phyloP scores from a whole-genome alignment of 139 green algal species.

The Trebouxia sp. region DNA sequence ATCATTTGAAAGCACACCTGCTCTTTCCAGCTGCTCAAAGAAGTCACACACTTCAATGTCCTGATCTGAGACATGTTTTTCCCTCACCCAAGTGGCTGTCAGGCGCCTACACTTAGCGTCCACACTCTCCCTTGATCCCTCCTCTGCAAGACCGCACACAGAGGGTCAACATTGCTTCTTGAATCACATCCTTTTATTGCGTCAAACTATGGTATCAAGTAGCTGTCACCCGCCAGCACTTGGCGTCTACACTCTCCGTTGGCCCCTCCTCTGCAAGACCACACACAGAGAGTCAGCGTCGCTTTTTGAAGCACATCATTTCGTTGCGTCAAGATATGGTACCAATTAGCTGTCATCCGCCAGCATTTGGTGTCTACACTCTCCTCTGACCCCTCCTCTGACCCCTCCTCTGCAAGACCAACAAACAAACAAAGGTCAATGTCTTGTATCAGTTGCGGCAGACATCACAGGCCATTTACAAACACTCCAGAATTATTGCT shows the following conservation, averaged over 20 bases:
- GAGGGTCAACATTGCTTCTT: not conserved
- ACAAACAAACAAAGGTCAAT: too few relatives aligned
- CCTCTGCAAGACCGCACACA: conserved; percentile 55
- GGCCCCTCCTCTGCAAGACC: conserved; percentile 75
- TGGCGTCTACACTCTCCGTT: conserved; percentile 90
- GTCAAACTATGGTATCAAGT: conserved; percentile 80
- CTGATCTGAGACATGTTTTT: conserved; percentile 45
- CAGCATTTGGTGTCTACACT: conserved; percentile 92
- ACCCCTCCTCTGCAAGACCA: conserved; percentile 74
- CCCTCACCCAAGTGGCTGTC: conserved; percentile 94
- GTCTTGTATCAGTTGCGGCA: too few relatives aligned
- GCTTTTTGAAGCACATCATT: not conserved
- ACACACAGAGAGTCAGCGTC: not conserved
- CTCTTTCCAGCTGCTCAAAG: conserved; percentile 85
- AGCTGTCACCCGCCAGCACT: conserved; percentile 90
- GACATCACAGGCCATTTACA: too few relatives aligned
- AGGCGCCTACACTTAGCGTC: conserved; percentile 90
- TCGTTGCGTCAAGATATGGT: not conserved
- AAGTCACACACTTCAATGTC: conserved; percentile 80
- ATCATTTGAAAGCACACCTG: conserved; percentile 41
- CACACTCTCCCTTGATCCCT: conserved; percentile 89
- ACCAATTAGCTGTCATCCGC: conserved; percentile 90
- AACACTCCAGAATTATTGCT: too few relatives aligned
- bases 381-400: conserved; percentile 88
- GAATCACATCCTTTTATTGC: not conserved